Conservation (phyloP, 176 grass and related monocot genomes). For the Secale cereale region DNA sequence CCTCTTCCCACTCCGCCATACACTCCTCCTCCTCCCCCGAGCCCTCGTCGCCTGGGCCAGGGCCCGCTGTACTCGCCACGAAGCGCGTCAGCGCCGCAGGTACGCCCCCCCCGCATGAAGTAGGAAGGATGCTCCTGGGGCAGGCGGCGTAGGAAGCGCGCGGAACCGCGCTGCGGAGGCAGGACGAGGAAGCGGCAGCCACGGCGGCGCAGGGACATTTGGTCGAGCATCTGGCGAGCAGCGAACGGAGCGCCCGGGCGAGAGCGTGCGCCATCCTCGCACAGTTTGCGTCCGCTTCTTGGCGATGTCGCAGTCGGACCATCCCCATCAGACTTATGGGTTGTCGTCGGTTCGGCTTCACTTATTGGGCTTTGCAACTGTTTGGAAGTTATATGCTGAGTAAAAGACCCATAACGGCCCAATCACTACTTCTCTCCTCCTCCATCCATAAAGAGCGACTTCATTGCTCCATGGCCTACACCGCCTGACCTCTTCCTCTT, state of each 20-base stretch:
- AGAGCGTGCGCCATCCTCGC: not conserved
- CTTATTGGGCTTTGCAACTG: too few species aligned
- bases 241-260: conserved; percentile 18
- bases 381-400: too few species aligned
- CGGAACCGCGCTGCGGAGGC: not conserved
- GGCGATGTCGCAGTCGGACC: not conserved
- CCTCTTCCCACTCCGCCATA: conserved; percentile 55
- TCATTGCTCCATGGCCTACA: not conserved
- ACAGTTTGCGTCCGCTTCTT: not conserved
- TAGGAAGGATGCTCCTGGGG: not conserved
- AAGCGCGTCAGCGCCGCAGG: not conserved
- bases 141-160: too few species aligned
- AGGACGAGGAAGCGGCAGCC: not conserved
- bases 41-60: not conserved
- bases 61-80: conserved; percentile 16
- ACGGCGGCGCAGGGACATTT: not conserved
- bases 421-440: too few species aligned
- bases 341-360: too few species aligned
- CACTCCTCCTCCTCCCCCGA: not conserved
- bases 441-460: too few species aligned
- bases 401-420: too few species aligned
- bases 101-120: not conserved
- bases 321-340: not conserved
- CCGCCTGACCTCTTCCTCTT: not conserved
- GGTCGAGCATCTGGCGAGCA: conserved; percentile 41